A percentile compares a stretch with the other conserved stretches of the same genome.
These are phyloP conservation scores for Cerioporus squamosus DNA, from an alignment of 1,284 basidiomycete species.

Conservation along the genomic window DNA sequence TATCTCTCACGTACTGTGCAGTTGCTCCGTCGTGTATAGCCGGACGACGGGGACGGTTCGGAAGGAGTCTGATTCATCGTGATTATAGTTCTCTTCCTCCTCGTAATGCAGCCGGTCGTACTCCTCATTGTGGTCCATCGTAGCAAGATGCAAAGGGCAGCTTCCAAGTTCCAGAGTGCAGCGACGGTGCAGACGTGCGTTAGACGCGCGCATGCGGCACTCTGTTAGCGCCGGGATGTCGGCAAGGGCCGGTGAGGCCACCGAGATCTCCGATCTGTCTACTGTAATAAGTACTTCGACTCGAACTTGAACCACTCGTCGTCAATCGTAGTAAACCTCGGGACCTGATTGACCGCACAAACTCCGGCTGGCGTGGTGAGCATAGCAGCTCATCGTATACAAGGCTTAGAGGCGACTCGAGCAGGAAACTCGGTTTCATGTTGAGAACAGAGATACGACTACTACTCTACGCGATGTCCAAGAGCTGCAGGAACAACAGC, in stretches of 20 bases:
- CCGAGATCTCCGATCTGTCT: too few species aligned
- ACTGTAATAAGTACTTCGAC: too few species aligned
- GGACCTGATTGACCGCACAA: too few species aligned
- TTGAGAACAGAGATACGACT: too few species aligned
- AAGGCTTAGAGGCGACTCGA: too few species aligned
- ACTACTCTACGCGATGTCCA: constrained; percentile 15
- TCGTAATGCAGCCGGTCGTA: constrained; percentile 57
- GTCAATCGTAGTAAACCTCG: too few species aligned
- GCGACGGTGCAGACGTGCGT: too few species aligned
- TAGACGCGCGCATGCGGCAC: too few species aligned
- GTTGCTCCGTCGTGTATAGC: constrained; percentile 47
- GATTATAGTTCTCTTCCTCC: constrained; percentile 36
- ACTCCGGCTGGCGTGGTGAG: too few species aligned
- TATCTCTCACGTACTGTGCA: constrained; percentile 52
- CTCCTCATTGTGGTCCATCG: constrained; percentile 36
- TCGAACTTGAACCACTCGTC: too few species aligned
- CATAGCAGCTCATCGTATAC: too few species aligned
- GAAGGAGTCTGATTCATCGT: constrained; percentile 49
- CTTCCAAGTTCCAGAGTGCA: background rate
- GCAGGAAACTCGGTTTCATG: too few species aligned
- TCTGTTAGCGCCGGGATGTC: background rate
- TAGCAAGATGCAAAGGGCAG: background rate
- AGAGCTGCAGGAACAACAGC: constrained; percentile 23
- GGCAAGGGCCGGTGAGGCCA: constrained; percentile 3
- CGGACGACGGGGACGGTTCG: constrained; percentile 43